phyloP scores from a whole-genome alignment of 2,329 filamentous ascomycete species.

The Colletotrichum kahawae region DNA sequence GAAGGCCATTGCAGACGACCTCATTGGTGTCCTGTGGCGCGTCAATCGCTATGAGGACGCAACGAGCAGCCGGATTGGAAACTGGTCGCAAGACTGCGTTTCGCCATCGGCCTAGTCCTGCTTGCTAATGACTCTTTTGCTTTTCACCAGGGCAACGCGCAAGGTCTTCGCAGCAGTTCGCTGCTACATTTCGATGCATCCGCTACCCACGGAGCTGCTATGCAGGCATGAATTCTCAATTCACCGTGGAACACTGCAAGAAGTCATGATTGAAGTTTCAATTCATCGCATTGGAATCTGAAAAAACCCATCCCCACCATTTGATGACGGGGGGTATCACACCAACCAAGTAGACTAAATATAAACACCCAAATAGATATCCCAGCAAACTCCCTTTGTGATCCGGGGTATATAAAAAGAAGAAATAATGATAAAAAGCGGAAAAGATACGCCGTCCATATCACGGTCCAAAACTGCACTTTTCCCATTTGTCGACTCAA shows the following conservation, averaged over 20 bases:
- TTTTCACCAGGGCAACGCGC: no score
- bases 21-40: no score
- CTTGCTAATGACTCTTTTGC: no score
- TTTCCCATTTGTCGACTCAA: not conserved
- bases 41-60: no score
- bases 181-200: no score
- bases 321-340: not conserved
- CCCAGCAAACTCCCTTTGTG: slow-evolving; percentile 17
- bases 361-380: not conserved
- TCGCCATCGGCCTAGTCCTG: no score
- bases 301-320: not conserved
- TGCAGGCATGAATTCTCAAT: no score
- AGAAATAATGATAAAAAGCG: not conserved
- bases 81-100: no score
- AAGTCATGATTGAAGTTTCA: not conserved
- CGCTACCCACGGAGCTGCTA: no score
- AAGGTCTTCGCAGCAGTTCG: no score
- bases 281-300: not conserved
- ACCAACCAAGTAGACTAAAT: not conserved
- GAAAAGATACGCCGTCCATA: not conserved
- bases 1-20: not conserved
- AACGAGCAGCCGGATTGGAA: no score
- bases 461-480: not conserved
- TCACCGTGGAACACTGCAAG: not conserved
- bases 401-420: slow-evolving; percentile 18